Evolutionary conservation across 2,329 filamentous ascomycete species (phyloP).

Genomic region (Aspergillus hortae): DNA sequence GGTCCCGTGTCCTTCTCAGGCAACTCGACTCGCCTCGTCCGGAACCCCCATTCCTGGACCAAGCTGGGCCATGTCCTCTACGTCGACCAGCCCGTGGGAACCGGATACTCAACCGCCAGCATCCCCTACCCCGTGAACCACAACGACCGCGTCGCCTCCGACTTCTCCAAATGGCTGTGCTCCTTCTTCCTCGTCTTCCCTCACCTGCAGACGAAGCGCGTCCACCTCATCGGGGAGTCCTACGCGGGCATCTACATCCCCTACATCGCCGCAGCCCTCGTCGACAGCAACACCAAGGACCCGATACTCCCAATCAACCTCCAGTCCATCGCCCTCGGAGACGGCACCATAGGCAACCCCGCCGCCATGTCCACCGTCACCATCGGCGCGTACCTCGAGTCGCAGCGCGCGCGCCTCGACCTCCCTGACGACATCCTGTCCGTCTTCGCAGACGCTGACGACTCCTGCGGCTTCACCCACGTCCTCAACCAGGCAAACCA

Average conservation of each 20-base stretch:
- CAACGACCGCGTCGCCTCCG: conserved; percentile 25
- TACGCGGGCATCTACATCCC: conserved; percentile 38
- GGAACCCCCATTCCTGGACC: conserved; percentile 28
- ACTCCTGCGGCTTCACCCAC: conserved; percentile 29
- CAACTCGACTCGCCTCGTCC: conserved; percentile 19
- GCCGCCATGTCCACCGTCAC: conserved; percentile 32
- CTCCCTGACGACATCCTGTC: conserved; percentile 26
- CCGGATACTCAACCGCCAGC: conserved; percentile 32
- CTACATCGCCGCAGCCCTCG: conserved; percentile 31
- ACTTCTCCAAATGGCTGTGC: conserved; percentile 31
- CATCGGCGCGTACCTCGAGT: conserved; percentile 25
- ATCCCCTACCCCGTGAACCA: conserved; percentile 23
- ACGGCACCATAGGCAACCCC: conserved; percentile 34
- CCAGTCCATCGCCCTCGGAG: conserved; percentile 34
- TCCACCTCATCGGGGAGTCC: conserved; percentile 38
- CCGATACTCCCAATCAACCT: conserved; percentile 29
- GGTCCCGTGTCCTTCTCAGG: conserved; percentile 11
- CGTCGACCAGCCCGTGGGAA: conserved; percentile 36
- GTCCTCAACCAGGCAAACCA: conserved; percentile 23
- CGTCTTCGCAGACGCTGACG: conserved; percentile 28
- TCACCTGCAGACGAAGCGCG: conserved; percentile 27
- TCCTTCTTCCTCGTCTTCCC: conserved; percentile 30
- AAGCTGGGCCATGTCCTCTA: conserved; percentile 34
- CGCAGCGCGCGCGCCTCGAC: conserved; percentile 20
- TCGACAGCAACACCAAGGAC: conserved; percentile 20